phyloP scores from a whole-genome alignment of 2,329 filamentous ascomycete species.

The Cladophialophora chaetospira region DNA sequence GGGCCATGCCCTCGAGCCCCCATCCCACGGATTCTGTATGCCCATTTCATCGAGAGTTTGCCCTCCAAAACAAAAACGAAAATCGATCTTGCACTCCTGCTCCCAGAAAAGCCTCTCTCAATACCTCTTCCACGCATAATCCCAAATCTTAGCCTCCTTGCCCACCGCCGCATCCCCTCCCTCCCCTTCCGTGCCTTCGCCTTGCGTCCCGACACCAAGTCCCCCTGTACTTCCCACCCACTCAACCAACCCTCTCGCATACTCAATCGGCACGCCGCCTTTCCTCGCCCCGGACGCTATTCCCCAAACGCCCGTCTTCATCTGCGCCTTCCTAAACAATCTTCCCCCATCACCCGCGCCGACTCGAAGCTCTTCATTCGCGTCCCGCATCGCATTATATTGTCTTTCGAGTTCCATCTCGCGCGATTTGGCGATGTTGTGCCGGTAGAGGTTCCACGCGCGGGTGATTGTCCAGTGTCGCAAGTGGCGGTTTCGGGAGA shows the following conservation, averaged over 20 bases:
- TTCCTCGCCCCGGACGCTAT: slow-evolving; percentile 35
- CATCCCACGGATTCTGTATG: too few species aligned
- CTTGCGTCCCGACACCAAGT: slow-evolving; percentile 71
- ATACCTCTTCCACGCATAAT: slow-evolving; percentile 81
- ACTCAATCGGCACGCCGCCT: slow-evolving; percentile 84
- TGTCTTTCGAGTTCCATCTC: slow-evolving; percentile 73
- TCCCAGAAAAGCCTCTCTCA: too few species aligned
- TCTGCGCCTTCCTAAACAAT: slow-evolving; percentile 83
- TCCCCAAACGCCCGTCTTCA: slow-evolving; percentile 82
- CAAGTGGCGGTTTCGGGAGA: slow-evolving; percentile 82
- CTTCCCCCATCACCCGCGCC: slow-evolving; percentile 55
- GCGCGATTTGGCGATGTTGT: slow-evolving; percentile 64
- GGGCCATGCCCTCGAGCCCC: too few species aligned
- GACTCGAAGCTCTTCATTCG: slow-evolving; percentile 78
- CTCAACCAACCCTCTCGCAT: slow-evolving; percentile 59
- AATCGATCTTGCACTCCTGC: too few species aligned
- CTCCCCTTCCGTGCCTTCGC: slow-evolving; percentile 47
- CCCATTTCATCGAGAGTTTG: too few species aligned
- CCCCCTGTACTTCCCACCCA: slow-evolving; percentile 36
- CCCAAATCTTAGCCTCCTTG: slow-evolving; percentile 72
- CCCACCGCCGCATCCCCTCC: slow-evolving; percentile 51
- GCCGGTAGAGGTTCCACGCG: slow-evolving; percentile 81
- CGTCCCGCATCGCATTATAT: slow-evolving; percentile 79
- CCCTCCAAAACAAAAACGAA: too few species aligned
- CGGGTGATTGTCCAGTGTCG: slow-evolving; percentile 99